A percentile compares a stretch with the other conserved stretches of the same genome.
Evolutionary conservation across 2,329 filamentous ascomycete genomes (phyloP).

Genomic region (Neofusicoccum sp.): DNA sequence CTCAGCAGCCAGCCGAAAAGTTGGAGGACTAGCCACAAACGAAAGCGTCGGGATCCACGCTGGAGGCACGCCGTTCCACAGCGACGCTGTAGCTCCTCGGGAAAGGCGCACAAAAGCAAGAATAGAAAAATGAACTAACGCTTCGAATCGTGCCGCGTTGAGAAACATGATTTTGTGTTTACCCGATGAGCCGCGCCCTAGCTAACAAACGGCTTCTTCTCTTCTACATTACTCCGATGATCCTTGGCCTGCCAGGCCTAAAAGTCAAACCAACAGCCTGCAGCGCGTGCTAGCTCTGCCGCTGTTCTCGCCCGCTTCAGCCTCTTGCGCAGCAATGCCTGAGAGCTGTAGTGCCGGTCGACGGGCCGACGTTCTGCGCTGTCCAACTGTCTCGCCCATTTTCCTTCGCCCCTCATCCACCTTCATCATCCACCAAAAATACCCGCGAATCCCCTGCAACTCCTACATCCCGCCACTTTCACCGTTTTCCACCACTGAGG

Average conservation of each 20-base stretch:
- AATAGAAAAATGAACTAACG: conserved; percentile 13
- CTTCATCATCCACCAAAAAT: conserved; percentile 9
- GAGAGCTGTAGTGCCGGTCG: background rate
- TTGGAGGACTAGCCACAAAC: background rate
- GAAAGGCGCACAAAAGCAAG: conserved; percentile 11
- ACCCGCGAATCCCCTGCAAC: background rate
- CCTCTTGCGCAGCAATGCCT: conserved; percentile 4
- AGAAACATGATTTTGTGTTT: conserved; percentile 17
- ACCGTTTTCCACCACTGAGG: background rate
- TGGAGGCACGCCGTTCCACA: background rate
- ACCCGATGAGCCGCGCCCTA: conserved; percentile 13
- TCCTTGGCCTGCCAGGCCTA: background rate
- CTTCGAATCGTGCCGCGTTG: conserved; percentile 9
- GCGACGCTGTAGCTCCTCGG: background rate
- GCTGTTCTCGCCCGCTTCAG: background rate
- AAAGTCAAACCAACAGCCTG: background rate
- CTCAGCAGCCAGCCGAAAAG: background rate
- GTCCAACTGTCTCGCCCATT: background rate
- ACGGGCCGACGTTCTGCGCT: background rate
- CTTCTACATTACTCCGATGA: background rate
- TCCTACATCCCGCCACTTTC: background rate
- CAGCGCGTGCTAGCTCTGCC: background rate
- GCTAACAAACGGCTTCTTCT: background rate
- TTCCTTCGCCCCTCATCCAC: background rate
- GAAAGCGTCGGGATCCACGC: conserved; percentile 10